phyloP scores from a whole-genome alignment of 164 flowering plant species.

The Platanus orientalis region DNA sequence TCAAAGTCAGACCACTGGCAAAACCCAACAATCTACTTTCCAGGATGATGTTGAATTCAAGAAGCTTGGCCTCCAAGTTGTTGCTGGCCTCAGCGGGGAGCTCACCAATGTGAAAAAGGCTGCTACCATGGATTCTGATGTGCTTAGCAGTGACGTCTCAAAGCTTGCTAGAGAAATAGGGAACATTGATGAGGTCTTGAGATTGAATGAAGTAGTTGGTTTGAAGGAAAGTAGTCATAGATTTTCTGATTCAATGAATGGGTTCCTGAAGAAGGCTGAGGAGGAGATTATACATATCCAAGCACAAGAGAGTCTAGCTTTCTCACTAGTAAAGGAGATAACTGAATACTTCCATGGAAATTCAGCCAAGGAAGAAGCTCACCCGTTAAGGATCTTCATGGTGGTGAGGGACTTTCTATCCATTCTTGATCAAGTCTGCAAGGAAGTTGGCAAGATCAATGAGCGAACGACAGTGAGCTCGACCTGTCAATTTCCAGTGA shows the following conservation, averaged over 20 bases:
- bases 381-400: slow-evolving; percentile 77
- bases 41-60: slow-evolving; percentile 61
- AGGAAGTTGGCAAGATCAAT: slow-evolving; percentile 77
- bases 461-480: slow-evolving; percentile 72
- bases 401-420: slow-evolving; percentile 82
- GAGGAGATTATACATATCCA: slow-evolving; percentile 64
- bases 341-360: slow-evolving; percentile 94
- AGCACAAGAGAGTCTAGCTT: slow-evolving; percentile 67
- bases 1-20: slow-evolving; percentile 20
- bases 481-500: slow-evolving; percentile 63
- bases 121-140: slow-evolving; percentile 88
- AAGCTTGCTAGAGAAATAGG: slow-evolving; percentile 58
- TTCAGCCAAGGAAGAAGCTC: slow-evolving; percentile 92
- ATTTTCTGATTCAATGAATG: slow-evolving; percentile 55
- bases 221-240: slow-evolving; percentile 25
- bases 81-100: slow-evolving; percentile 68
- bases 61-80: slow-evolving; percentile 81
- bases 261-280: slow-evolving; percentile 62
- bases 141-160: slow-evolving; percentile 60
- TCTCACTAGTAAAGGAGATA: slow-evolving; percentile 79
- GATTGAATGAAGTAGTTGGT: slow-evolving; percentile 31
- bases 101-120: slow-evolving; percentile 82
- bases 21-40: slow-evolving; percentile 19
- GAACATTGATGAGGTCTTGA: slow-evolving; percentile 45
- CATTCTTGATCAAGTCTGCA: slow-evolving; percentile 75